phyloP scores from a whole-genome alignment of 331 rosid genomes.

The Saraca asoca region DNA sequence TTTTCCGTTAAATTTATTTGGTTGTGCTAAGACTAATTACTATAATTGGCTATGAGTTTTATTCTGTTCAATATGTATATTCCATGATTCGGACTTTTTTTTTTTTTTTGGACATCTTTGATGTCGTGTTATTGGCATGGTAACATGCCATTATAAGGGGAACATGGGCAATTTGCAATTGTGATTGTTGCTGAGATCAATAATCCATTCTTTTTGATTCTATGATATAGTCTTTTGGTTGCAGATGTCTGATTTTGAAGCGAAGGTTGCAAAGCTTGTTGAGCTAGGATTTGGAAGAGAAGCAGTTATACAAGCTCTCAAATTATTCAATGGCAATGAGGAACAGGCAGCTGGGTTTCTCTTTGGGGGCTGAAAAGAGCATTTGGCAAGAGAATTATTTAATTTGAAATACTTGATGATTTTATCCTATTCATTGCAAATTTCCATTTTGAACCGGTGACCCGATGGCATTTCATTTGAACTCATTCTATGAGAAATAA shows the following conservation, averaged over 20 bases:
- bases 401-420: slow-evolving; percentile 27
- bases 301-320: slow-evolving; percentile 77
- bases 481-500: too few species aligned
- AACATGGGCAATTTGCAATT: neutral
- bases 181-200: neutral
- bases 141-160: neutral
- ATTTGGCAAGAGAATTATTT: slow-evolving; percentile 32
- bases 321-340: slow-evolving; percentile 78
- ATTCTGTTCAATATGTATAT: neutral
- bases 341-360: slow-evolving; percentile 93
- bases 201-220: neutral
- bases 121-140: neutral
- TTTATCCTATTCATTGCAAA: slow-evolving; percentile 27
- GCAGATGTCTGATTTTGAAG: slow-evolving; percentile 77
- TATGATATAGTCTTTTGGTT: slow-evolving; percentile 22
- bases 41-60: neutral
- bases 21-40: neutral
- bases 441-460: neutral
- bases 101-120: too few species aligned
- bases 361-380: slow-evolving; percentile 63
- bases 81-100: neutral
- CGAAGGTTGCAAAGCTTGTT: slow-evolving; percentile 83
- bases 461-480: neutral
- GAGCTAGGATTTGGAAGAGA: slow-evolving; percentile 89
- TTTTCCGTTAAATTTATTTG: slow-evolving; percentile 1